These are phyloP conservation scores for Sporormia fimetaria DNA, from an alignment of 495 filamentous ascomycete genomes.

Conservation along the genomic window DNA sequence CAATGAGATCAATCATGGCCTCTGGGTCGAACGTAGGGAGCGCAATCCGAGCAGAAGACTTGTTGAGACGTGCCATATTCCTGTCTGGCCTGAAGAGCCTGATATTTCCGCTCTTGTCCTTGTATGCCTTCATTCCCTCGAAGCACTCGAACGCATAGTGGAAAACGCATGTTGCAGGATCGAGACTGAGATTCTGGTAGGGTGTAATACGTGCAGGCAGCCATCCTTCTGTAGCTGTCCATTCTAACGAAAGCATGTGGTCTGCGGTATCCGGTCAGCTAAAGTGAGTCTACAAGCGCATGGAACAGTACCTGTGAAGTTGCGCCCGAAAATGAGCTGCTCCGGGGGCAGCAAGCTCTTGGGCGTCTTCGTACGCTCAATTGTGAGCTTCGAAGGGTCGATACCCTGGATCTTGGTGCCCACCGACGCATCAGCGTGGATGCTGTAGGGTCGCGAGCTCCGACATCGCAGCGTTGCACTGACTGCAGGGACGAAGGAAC, in stretches of 20 bases:
- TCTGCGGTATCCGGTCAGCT: conserved; percentile 42
- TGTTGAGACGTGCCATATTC: conserved; percentile 92
- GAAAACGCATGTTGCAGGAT: conserved; percentile 93
- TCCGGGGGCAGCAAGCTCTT: conserved; percentile 60
- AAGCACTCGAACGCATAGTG: conserved; percentile 97
- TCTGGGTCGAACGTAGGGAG: conserved; percentile 68
- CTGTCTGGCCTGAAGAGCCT: conserved; percentile 89
- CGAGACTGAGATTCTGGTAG: conserved; percentile 93
- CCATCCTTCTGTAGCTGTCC: conserved; percentile 77
- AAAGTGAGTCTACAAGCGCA: neutral
- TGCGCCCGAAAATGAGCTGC: conserved; percentile 74
- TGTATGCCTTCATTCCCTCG: conserved; percentile 99
- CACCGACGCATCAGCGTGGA: conserved; percentile 25
- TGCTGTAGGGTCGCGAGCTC: conserved; percentile 28
- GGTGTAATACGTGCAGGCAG: conserved; percentile 67
- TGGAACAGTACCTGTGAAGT: conserved; percentile 62
- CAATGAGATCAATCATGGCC: conserved; percentile 66
- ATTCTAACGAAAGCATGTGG: conserved; percentile 95
- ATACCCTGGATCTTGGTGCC: conserved; percentile 43
- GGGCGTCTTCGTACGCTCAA: conserved; percentile 64
- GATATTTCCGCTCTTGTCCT: conserved; percentile 58
- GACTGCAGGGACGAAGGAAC: conserved; percentile 29
- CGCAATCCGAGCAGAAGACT: conserved; percentile 78
- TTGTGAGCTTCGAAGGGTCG: conserved; percentile 61
- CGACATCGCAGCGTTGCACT: conserved; percentile 28